Evolutionary conservation across 768 basidiomycete genomes (phyloP), one percentile per base, ranked within the genome.

Genomic region (Lanmaoa pseudosensibilis): DNA sequence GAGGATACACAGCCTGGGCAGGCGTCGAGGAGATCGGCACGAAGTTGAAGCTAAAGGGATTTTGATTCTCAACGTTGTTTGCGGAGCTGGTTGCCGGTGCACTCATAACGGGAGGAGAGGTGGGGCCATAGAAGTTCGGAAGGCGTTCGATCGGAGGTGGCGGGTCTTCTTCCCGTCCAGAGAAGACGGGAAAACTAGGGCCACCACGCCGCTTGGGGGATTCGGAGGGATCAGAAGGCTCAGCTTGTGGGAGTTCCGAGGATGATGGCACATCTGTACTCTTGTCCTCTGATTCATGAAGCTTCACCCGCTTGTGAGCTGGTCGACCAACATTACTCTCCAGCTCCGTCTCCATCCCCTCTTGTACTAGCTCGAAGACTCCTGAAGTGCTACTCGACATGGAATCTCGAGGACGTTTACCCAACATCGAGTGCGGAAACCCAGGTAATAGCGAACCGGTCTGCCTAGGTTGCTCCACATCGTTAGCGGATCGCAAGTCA

Each of bases 331-430:
- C 75, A 48, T 64, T 68, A 49, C 65, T 74, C n/a, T 73, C 71
- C 11, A 72, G 63, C 52, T 77, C 80, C 19, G 62, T 68, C 56
- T 78, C 77, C 23, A 69, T 61, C 12, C 67, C 77, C 47, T 77
- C 77, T 53, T 77, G 69, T n/a, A 69, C 77, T 27, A 72, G 71
- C 52, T 82, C 83, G 7, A 74, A 68, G 11, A 75, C 67, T 50
- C 71, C 78, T 2, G 75, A 70, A 21, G 76, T 61, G 50, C 75
- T 74, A 60, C 77, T 81, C 12, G 76, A 73, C 10, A 75, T 70
- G 2, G 81, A 75, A 59, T 83, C 83, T 57, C 87, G 77, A 49
- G 77, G 80, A 34, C 86, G 82, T 67, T 90, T 90, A n/a, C 88
- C 88, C 18, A 90, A 76, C 32, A 77, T 74, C 21, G 73, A 78